These are phyloP conservation scores for Kwoniella botswanensis DNA, from an alignment of 768 basidiomycete genomes.

Conservation along the genomic window DNA sequence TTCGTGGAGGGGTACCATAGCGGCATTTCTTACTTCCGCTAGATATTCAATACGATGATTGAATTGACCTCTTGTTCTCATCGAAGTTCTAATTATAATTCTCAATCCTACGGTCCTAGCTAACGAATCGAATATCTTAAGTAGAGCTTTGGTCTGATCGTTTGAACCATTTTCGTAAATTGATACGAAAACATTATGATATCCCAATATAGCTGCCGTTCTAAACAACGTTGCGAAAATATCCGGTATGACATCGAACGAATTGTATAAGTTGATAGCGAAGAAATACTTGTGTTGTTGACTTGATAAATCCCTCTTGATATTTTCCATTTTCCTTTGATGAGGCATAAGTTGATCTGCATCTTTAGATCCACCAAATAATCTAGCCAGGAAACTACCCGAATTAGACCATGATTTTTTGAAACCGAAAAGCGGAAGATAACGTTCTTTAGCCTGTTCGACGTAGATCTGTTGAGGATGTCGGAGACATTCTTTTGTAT, in stretches of 20 bases:
- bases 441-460: conserved; percentile 83
- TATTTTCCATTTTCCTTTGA: conserved; percentile 34
- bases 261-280: conserved; percentile 99
- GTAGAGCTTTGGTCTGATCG: conserved; percentile 96
- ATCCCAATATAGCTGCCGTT: conserved; percentile 86
- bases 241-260: conserved; percentile 97
- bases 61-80: conserved; percentile 91
- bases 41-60: conserved; percentile 99
- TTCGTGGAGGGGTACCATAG: conserved; percentile 93
- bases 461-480: conserved; percentile 81
- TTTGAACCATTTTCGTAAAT: conserved; percentile 99
- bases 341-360: conserved; percentile 30
- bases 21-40: conserved; percentile 99
- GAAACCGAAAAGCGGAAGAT: conserved; percentile 81
- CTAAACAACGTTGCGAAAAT: conserved; percentile 96
- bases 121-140: conserved; percentile 92
- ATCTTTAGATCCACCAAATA: conserved; percentile 40
- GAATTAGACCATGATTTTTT: conserved; percentile 60
- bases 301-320: conserved; percentile 47
- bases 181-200: conserved; percentile 96
- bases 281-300: conserved; percentile 97
- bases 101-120: conserved; percentile 88
- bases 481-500: conserved; percentile 90
- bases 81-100: conserved; percentile 88
- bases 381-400: conserved; percentile 42